phyloP scores from a whole-genome alignment of 345 rosid species.

The Eucalyptus globulus region DNA sequence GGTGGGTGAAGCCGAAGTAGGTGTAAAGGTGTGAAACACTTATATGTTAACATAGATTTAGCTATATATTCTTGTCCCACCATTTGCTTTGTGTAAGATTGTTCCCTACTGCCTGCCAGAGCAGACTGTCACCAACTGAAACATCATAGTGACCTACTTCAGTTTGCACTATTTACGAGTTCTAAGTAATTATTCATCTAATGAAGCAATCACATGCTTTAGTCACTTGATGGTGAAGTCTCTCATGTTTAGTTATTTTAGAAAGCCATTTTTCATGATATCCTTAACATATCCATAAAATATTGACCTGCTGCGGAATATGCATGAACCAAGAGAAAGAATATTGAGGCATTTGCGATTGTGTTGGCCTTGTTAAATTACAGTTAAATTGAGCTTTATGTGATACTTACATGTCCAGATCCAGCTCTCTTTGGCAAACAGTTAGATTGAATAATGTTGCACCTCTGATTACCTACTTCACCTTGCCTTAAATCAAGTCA shows the following conservation, averaged over 20 bases:
- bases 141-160: not conserved
- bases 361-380: not conserved
- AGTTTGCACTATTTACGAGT: not conserved
- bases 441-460: not conserved
- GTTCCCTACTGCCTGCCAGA: not conserved
- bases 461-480: not conserved
- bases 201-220: not conserved
- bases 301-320: not conserved
- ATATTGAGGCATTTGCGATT: not conserved
- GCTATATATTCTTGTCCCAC: not conserved
- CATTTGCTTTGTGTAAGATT: not conserved
- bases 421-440: not conserved
- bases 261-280: not conserved
- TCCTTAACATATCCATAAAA: not conserved
- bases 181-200: not conserved
- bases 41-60: not conserved
- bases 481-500: not conserved
- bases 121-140: not conserved
- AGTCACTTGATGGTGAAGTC: not conserved
- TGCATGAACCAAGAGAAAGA: not conserved
- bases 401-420: not conserved
- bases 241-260: not conserved
- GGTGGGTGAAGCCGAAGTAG: not conserved
- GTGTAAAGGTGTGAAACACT: not conserved
- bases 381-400: not conserved